Percentiles rank a stretch among this genome's conserved stretches.
phyloP scores from a whole-genome alignment of 176 grass and related monocot genomes.

The Cenchrus purpureus region DNA sequence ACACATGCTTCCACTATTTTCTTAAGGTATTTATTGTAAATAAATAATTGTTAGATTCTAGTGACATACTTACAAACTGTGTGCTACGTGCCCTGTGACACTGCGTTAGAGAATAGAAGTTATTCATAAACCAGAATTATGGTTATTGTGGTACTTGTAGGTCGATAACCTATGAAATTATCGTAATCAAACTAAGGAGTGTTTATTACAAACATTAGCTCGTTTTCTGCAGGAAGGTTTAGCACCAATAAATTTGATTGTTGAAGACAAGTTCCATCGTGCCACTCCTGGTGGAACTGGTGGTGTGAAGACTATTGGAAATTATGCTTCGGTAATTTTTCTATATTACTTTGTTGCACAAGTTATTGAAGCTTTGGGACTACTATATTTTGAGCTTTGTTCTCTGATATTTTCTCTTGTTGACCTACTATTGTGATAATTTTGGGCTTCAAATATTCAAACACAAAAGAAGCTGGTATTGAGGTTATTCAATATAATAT shows the following conservation, averaged over 20 bases:
- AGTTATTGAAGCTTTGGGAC: neutral
- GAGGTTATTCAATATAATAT: neutral
- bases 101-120: neutral
- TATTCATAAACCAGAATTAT: constrained; percentile 17
- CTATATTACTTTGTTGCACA: constrained; percentile 18
- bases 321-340: constrained; percentile 92
- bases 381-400: constrained; percentile 9
- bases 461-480: neutral
- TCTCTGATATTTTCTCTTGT: constrained; percentile 18
- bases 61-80: neutral
- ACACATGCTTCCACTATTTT: constrained; percentile 11
- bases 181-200: neutral
- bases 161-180: neutral
- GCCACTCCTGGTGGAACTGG: constrained; percentile 92
- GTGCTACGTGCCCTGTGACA: neutral
- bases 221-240: constrained; percentile 77
- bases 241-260: constrained; percentile 91
- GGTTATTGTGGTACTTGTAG: neutral
- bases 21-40: neutral
- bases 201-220: neutral
- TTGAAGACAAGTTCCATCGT: constrained; percentile 87
- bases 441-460: constrained; percentile 28
- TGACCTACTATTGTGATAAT: constrained; percentile 16
- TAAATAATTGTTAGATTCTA: constrained; percentile 23
- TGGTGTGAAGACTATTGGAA: constrained; percentile 90